Evolutionary conservation across 306 rosid genomes (phyloP).

Genomic region (Casuarina cunninghamiana): DNA sequence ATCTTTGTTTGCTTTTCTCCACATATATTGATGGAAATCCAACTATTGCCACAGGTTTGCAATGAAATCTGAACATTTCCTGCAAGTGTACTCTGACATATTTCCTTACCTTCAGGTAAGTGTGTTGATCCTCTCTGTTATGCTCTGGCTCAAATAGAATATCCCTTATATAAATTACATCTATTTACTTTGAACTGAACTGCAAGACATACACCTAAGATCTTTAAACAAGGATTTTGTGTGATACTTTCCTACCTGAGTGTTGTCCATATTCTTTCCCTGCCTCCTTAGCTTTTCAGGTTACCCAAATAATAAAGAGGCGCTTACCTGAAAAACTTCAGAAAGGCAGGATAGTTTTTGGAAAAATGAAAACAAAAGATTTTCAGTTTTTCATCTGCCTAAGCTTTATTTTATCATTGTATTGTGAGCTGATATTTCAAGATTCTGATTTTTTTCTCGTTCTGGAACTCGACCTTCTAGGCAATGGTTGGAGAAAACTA

Average conservation of each 20-base stretch:
- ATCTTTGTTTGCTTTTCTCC: conserved; percentile 17
- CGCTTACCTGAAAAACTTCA: not conserved
- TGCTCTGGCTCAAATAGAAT: conserved; percentile 4
- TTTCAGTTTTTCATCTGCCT: not conserved
- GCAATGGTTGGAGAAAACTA: conserved; percentile 68
- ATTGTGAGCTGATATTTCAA: not conserved
- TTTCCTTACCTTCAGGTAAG: conserved; percentile 82
- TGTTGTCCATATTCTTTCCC: not conserved
- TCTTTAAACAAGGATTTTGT: not conserved
- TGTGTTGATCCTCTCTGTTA: conserved; percentile 16
- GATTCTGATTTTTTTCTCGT: conserved; percentile 2
- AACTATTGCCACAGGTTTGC: conserved; percentile 61
- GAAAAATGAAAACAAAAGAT: too few relatives aligned
- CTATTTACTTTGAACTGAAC: conserved; percentile 1
- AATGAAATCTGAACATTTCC: conserved; percentile 55
- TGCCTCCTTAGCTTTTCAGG: not conserved
- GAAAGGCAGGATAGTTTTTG: too few relatives aligned
- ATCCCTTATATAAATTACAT: not conserved
- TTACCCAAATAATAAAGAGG: not conserved
- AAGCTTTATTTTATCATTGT: conserved; percentile 4
- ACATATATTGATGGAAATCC: conserved; percentile 12
- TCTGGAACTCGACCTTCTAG: conserved; percentile 38
- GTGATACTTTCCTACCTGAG: not conserved
- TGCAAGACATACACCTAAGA: not conserved
- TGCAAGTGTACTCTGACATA: conserved; percentile 50